Base-by-base conservation (phyloP, 331 rosid species). In the Acacia concinna region DNA sequence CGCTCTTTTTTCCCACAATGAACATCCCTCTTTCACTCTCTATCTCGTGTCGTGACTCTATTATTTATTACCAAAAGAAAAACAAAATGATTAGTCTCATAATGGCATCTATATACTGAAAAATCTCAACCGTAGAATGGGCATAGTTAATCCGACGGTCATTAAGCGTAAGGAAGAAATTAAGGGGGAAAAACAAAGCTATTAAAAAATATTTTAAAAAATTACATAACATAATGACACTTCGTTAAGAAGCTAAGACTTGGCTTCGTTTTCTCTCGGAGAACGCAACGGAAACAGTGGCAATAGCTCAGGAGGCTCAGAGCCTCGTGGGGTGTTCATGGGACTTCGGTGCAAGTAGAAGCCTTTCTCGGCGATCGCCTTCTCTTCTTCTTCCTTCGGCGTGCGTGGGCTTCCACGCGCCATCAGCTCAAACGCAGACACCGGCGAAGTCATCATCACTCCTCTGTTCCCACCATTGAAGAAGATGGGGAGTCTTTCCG, bases 261-360 rank as follows among this genome's bases (percentile, higher is more conserved):
- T 64, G 44, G 44, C 43, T 32, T 32, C 43, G 14, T 64, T 32
- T 3, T 82, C 79, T 67, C 79, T 57, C 11, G 98, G 97, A 82
- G 98, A 92, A 79, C 81, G 90, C 51, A 95, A 74, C 73, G 99
- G 99, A 71, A 95, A 95, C 69, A 95, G 83, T 0, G 97, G 81
- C 78, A 95, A 76, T 0, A 95, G 88, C 79, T 86, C 79, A 28
- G 99, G 99, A 0, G 98, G 97, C 5, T 88, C 89, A 21, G 89
- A 77, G 0, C 88, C 84, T 73, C 94, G 72, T 1, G 97, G 97
- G 0, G 94, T 85, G 11, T 66, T 64, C 2, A 80, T 65, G 7
- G 97, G 93, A 46, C 90, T 89, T 3, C 92, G 97, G 62, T 88
- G 93, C 85, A 95, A 81, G 71, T 86, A 95, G 81, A 90, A 92